These are phyloP conservation scores for Russula vinacea DNA, from an alignment of 768 basidiomycete species.

Conservation along the genomic window DNA sequence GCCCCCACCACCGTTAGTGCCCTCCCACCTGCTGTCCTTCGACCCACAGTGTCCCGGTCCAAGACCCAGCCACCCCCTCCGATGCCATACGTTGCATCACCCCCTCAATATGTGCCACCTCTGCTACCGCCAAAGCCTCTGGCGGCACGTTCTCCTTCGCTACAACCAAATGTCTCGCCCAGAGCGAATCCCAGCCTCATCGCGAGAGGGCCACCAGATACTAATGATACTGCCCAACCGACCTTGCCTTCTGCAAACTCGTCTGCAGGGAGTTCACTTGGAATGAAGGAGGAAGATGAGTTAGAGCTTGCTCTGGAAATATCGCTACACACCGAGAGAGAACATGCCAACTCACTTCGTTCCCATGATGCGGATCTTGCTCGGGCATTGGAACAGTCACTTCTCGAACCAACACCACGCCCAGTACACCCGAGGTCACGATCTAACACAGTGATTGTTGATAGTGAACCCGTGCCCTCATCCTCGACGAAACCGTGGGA, in stretches of 20 bases:
- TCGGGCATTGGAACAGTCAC: slow-evolving; percentile 25
- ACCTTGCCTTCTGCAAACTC: slow-evolving; percentile 21
- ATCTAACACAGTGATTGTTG: not conserved
- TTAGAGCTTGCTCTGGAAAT: slow-evolving; percentile 60
- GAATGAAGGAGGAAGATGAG: slow-evolving; percentile 55
- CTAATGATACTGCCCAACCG: not conserved
- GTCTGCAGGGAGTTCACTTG: slow-evolving; percentile 9
- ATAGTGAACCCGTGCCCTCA: not conserved
- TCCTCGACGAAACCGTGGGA: not conserved
- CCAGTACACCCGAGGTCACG: not conserved
- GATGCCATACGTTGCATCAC: not conserved
- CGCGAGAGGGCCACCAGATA: not conserved
- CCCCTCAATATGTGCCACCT: not conserved
- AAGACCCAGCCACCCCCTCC: slow-evolving; percentile 15
- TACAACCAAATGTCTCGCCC: not conserved
- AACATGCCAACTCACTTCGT: slow-evolving; percentile 3
- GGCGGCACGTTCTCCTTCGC: slow-evolving; percentile 7
- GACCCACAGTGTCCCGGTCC: not conserved
- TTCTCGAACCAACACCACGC: not conserved
- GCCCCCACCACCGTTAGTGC: slow-evolving; percentile 7
- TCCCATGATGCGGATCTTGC: slow-evolving; percentile 18
- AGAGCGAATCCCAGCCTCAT: not conserved
- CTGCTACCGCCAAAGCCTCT: slow-evolving; percentile 9
- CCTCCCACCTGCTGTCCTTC: not conserved
- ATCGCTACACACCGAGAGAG: slow-evolving; percentile 38